Percentiles rank a stretch among this genome's conserved stretches.
Evolutionary conservation across 78 protist species (phyloP).

Genomic region (Cyanophora paradoxa): DNA sequence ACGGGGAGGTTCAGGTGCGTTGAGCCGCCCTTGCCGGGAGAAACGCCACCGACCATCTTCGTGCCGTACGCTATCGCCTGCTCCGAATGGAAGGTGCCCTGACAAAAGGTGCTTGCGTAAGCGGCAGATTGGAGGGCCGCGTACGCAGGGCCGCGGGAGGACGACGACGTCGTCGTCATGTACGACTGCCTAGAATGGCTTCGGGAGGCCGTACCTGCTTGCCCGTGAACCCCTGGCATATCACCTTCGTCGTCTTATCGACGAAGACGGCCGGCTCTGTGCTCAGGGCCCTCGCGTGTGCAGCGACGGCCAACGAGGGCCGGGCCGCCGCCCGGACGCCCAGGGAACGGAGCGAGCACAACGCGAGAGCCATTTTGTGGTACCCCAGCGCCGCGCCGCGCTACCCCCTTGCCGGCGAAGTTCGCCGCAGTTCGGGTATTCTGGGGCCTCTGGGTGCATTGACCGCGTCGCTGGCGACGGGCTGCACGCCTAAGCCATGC

Average conservation of each 20-base stretch:
- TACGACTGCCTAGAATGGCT: not conserved
- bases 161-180: not conserved
- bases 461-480: no score
- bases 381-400: no score
- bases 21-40: conserved; percentile 90
- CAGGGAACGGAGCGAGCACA: no score
- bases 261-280: conserved; percentile 25
- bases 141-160: not conserved
- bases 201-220: conserved; percentile 57
- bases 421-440: no score
- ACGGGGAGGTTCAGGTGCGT: conserved; percentile 87
- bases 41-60: conserved; percentile 85
- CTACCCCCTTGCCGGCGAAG: no score
- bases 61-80: conserved; percentile 96
- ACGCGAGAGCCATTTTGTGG: no score
- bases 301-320: no score
- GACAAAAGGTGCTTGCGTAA: not conserved
- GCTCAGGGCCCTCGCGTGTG: no score
- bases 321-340: no score
- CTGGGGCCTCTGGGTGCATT: no score
- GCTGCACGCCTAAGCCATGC: no score
- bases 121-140: not conserved
- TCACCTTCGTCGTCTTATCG: conserved; percentile 89
- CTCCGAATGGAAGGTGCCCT: conserved; percentile 93
- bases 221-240: conserved; percentile 98